Percentiles rank a stretch among this genome's conserved stretches.
Conservation (phyloP, 306 rosid species). For the Sesbania bispinosa region DNA sequence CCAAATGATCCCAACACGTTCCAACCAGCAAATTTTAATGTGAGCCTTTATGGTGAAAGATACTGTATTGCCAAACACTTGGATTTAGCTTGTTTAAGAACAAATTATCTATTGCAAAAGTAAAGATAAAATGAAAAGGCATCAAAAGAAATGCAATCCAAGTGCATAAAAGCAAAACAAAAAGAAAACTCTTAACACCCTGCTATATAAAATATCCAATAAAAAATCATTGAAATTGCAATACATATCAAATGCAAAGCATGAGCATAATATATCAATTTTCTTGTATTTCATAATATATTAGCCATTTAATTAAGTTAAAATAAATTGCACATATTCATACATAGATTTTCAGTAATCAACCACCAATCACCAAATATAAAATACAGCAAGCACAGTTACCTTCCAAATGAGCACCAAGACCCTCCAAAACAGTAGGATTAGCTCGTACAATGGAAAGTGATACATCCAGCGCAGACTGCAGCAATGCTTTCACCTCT, state of each 20-base stretch:
- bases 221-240: no score
- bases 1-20: not conserved
- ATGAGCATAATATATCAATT: no score
- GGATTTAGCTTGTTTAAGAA: slow-evolving; percentile 2
- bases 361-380: no score
- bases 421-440: slow-evolving; percentile 94
- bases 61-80: not conserved
- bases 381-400: not conserved
- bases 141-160: not conserved
- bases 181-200: not conserved
- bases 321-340: no score
- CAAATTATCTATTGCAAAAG: not conserved
- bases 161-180: not conserved
- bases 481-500: slow-evolving; percentile 86
- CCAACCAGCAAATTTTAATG: not conserved
- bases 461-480: slow-evolving; percentile 80
- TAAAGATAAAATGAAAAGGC: not conserved
- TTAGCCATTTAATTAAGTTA: no score
- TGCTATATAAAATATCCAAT: no score
- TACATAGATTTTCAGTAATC: no score
- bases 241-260: no score
- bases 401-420: slow-evolving; percentile 98
- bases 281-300: no score
- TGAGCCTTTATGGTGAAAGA: not conserved
- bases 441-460: slow-evolving; percentile 88